Conservation (phyloP, 148 eudicot genomes). For the Heliosperma pusillum region DNA sequence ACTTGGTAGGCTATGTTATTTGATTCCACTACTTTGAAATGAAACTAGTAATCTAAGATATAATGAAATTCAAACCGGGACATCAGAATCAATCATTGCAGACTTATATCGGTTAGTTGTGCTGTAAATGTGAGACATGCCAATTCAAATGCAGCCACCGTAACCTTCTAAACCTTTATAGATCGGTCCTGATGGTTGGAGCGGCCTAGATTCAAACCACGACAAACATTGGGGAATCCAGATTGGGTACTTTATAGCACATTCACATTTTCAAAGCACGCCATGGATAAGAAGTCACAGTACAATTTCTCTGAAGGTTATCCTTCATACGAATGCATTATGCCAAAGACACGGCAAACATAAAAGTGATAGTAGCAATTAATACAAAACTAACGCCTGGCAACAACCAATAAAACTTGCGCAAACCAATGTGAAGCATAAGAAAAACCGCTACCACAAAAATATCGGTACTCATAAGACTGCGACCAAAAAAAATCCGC, state of each 20-base stretch:
- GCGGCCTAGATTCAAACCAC: no score
- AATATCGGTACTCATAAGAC: not conserved
- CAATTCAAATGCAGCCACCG: no score
- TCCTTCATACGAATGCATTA: not conserved
- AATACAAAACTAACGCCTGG: not conserved
- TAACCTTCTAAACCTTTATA: no score
- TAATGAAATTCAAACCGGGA: not conserved
- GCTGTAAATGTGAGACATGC: no score
- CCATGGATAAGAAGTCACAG: not conserved
- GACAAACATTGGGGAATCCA: not conserved
- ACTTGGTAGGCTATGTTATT: not conserved
- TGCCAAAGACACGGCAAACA: not conserved
- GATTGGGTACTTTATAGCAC: not conserved
- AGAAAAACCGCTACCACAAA: not conserved
- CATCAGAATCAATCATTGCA: not conserved
- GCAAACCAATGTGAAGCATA: not conserved
- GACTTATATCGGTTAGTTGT: no score
- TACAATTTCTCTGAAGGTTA: not conserved
- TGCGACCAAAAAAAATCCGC: not conserved
- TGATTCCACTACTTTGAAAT: not conserved
- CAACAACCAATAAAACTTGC: not conserved
- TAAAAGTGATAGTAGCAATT: not conserved
- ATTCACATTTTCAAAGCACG: not conserved
- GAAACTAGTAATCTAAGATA: not conserved
- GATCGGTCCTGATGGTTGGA: no score